A percentile compares a stretch with the other conserved stretches of the same genome.
These are phyloP conservation scores for Lecanicillium sp. DNA, from an alignment of 2,329 filamentous ascomycete genomes.

Conservation along the genomic window DNA sequence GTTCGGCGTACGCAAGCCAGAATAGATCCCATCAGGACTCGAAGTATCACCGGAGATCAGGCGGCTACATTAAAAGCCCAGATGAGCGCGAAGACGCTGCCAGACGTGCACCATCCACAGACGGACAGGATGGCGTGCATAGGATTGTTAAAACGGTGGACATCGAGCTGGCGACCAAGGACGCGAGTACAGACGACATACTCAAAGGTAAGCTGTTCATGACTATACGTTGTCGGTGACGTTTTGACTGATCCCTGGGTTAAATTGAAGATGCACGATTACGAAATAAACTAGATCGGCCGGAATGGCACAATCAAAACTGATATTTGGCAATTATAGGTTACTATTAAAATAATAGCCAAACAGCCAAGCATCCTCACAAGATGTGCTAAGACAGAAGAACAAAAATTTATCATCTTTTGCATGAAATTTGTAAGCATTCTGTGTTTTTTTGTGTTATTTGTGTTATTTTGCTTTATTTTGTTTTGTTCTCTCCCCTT, in stretches of 20 bases:
- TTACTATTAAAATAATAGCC: too few relatives aligned
- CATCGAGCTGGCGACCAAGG: slow-evolving; percentile 9
- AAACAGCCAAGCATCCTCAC: too few relatives aligned
- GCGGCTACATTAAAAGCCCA: slow-evolving; percentile 7
- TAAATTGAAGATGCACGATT: neutral
- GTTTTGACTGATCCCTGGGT: neutral
- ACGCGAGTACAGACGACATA: slow-evolving; percentile 10
- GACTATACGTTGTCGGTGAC: neutral
- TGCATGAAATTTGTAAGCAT: too few relatives aligned
- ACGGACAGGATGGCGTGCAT: neutral
- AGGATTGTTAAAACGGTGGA: slow-evolving; percentile 14
- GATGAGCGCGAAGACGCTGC: neutral
- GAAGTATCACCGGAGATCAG: slow-evolving; percentile 1
- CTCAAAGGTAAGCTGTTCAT: slow-evolving; percentile 6
- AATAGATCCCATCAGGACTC: slow-evolving; percentile 4
- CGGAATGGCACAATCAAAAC: slow-evolving; percentile 14
- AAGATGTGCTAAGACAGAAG: too few relatives aligned
- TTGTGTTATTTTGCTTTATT: too few relatives aligned
- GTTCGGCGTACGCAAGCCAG: slow-evolving; percentile 7
- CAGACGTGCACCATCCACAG: neutral
- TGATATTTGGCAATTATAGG: too few relatives aligned
- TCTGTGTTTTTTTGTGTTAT: too few relatives aligned
- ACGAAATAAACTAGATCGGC: slow-evolving; percentile 12
- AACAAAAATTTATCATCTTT: too few relatives aligned
- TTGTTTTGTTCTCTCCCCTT: too few relatives aligned